Evolutionary conservation across 192 early-diverging fungal species (phyloP), one percentile per base, ranked within the genome.

Genomic region (Paraglomus occultum): DNA sequence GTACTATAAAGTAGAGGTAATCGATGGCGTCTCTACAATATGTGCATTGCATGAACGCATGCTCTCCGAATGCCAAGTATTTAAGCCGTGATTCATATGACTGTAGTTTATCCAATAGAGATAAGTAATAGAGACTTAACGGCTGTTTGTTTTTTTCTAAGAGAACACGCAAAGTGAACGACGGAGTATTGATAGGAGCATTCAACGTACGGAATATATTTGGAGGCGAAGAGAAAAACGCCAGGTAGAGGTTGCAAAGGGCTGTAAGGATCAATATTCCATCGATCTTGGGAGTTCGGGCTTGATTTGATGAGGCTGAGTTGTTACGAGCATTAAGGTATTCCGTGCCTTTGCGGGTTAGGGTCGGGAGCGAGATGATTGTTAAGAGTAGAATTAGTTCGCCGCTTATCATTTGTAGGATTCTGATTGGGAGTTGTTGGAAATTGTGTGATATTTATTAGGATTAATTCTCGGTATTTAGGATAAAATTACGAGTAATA

Each of bases 1-100:
- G 67, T 17, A 70, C 4, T 18, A 70, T 70, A 17, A 39, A 70
- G 8, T 47, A 47, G 0, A 59, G 50, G 51, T 64, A 71, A 58
- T 75, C 73, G 9, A 53, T 43, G 15, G 39, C 15, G 20, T 22
- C 17, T 47, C 54, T 12, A 47, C 73, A 75, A 64, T 71, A 75
- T 17, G 23, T 52, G 51, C 73, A 75, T 23, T 71, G 58, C 5
- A 72, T 5, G 15, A 75, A 64, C 22, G 73, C 73, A 18, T 63
- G 39, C 31, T 75, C 57, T 9, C 73, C 73, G 8, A 54, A 75
- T 6, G 70, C 22, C 5, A 38, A 68, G 50, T 75, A 75, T 11
- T 45, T 22, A 12, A 48, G n/a, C 5, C 70, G 44, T 42, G 63
- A 71, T 47, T 64, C 73, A 31, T 48, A 20, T 8, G 70, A 64